These are phyloP conservation scores for Medicago arabica DNA, from an alignment of 306 rosid genomes.

Conservation along the genomic window DNA sequence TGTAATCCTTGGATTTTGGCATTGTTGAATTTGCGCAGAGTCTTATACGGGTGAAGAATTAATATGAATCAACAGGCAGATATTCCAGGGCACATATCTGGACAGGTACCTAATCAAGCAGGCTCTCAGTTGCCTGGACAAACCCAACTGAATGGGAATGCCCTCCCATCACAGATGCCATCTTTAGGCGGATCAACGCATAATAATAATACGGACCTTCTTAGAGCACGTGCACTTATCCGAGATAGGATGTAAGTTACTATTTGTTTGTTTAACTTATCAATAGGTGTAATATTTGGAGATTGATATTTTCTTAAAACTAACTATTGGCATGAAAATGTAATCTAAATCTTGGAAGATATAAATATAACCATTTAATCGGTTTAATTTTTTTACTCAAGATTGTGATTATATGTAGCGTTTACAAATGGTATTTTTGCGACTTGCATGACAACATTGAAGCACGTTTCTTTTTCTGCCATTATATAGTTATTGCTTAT, in stretches of 20 bases:
- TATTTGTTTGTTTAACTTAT: slow-evolving; percentile 11
- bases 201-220: slow-evolving; percentile 58
- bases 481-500: slow-evolving; percentile 16
- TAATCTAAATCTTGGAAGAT: slow-evolving; percentile 24
- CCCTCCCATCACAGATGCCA: slow-evolving; percentile 45
- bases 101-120: slow-evolving; percentile 51
- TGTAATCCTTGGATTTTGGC: slow-evolving; percentile 40
- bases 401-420: neutral
- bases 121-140: slow-evolving; percentile 67
- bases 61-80: slow-evolving; percentile 55
- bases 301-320: slow-evolving; percentile 12
- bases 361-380: neutral
- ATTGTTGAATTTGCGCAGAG: slow-evolving; percentile 28
- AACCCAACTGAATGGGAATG: slow-evolving; percentile 65
- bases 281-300: neutral
- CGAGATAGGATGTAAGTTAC: slow-evolving; percentile 84
- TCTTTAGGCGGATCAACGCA: slow-evolving; percentile 49
- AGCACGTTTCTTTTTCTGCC: neutral
- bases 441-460: neutral
- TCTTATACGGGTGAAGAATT: slow-evolving; percentile 33
- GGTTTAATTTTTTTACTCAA: neutral
- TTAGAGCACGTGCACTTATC: slow-evolving; percentile 56
- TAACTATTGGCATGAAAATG: neutral
- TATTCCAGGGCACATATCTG: too few relatives aligned
- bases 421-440: neutral